Evolutionary conservation across 148 eudicot genomes (phyloP).

Genomic region (Mesembryanthemum crystallinum): DNA sequence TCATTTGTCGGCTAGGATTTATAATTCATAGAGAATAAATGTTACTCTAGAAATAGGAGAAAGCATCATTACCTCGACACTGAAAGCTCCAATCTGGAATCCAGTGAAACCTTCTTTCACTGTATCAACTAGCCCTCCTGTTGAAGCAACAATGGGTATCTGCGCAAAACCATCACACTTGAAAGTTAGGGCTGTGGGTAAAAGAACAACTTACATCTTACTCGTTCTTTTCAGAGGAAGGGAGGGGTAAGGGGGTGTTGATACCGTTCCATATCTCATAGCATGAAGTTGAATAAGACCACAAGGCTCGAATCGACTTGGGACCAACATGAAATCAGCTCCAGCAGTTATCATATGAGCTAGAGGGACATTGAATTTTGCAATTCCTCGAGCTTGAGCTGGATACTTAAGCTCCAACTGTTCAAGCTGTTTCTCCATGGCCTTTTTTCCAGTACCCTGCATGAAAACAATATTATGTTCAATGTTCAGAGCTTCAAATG

Average conservation of each 20-base stretch:
- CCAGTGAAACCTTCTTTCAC: conserved; percentile 91
- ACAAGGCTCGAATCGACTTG: conserved; percentile 96
- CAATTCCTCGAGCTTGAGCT: conserved; percentile 76
- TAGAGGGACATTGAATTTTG: conserved; percentile 71
- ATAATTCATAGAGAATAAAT: background rate
- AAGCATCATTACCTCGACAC: conserved; percentile 55
- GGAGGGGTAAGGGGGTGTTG: background rate
- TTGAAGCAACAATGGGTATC: conserved; percentile 92
- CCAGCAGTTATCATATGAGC: conserved; percentile 92
- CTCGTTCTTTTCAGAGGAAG: background rate
- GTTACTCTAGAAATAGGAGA: background rate
- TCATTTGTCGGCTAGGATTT: background rate
- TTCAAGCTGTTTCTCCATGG: conserved; percentile 70
- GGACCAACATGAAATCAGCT: conserved; percentile 78
- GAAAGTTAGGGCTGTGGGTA: background rate
- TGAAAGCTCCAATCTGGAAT: conserved; percentile 90
- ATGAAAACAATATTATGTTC: background rate
- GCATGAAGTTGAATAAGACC: conserved; percentile 97
- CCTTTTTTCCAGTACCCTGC: conserved; percentile 92
- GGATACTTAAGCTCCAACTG: conserved; percentile 68
- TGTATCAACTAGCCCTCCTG: conserved; percentile 92
- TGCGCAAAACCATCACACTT: conserved; percentile 17
- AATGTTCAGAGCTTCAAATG: background rate
- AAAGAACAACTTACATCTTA: background rate
- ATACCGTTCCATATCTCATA: conserved; percentile 78